Evolutionary conservation across 768 basidiomycete species (phyloP), one percentile per base, ranked within the genome.

Genomic region (Cystofilobasidium bisporidii): DNA sequence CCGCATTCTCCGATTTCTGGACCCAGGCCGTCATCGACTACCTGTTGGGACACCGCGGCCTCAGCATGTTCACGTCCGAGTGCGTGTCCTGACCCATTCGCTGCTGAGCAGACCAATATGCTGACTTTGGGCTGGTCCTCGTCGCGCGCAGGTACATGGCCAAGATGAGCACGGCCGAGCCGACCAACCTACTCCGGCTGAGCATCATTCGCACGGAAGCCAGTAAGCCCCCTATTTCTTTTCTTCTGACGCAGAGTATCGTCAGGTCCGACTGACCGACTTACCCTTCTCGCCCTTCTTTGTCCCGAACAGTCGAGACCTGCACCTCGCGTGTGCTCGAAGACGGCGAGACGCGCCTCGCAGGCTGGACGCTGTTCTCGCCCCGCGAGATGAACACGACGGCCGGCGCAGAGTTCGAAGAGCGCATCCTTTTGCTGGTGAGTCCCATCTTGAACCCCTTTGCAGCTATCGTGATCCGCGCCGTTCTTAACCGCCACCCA

Each of bases 1-100:
- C 89, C 24, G 87, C 89, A 0, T 91, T 91, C 74, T 74, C 77
- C 30, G 96, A 99, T 77, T 99, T 91, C 87, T 99, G 97, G 77
- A 86, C 83, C 66, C 96, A 99, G 78, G 91, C 93, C 0, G 91
- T 94, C 55, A 92, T 98, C 72, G 89, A 91, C 76, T 93, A 85
- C 73, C 84, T 88, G 81, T 84, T 93, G 61, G 93, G 91, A 32
- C 85, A 91, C 76, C 86, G 93, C 63, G 89, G 87, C 1, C 75
- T 86, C 12, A 82, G 86, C 48, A 91, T 97, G 4, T 98, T 99
- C 77, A 87, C 90, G 28, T 56, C 53, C 11, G 94, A 98, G 77
- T 98, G 98, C 20, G 48, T 57, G 38, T 5, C 20, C 45, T 22
- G 5, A 9, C 11, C 20, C 5, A 11, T 47, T 47, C 11, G 20